Base-by-base conservation (phyloP, 208 protist species). In the Wallacemonas sp. region DNA sequence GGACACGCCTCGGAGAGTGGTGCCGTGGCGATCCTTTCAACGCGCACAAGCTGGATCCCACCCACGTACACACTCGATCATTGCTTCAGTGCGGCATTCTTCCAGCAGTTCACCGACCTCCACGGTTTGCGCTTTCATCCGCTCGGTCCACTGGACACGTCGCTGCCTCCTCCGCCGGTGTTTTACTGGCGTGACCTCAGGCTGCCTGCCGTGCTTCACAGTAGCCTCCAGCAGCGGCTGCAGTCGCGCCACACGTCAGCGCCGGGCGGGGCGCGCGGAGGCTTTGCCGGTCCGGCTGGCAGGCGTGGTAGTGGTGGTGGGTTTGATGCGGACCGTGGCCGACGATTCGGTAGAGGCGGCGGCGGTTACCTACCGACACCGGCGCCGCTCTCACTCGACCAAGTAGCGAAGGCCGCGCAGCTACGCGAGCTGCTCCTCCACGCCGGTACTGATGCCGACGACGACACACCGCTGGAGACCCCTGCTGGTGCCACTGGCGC, bases 1-100 rank as follows among this genome's bases (percentile, higher is more conserved):
- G 73, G 52, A 21, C 71, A 76, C 30, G 72, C 71, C n/a, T 64
- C 64, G 17, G 33, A 39, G 3, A 53, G 38, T 2, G 50, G 34
- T 4, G 60, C 3, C 26, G 53, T 5, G 26, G 27, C 60, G 4
- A 61, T 68, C 37, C 63, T 79, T n/a, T 67, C 78, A 1, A 84
- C 78, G 9, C 74, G 75, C 36, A 83, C 68, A 2, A 71, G 74
- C 8, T 85, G 85, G 81, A 69, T 73, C 22, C 79, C 76, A 6
- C 67, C 71, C 9, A 44, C 59, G 0, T 73, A 84, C 55, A 61
- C 79, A 60, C 58, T 81, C 0, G 65, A 85, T 37, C 70, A 77
- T 45, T 82, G 81, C 58, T 70, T 78, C 38, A 68, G 73, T 0
- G 61, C 63, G 15, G 66, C 54, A 22, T 88, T 88, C 58, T 55